Base-by-base conservation (phyloP, 169 alveolate genomes). In the Sarcocystis neurona region DNA sequence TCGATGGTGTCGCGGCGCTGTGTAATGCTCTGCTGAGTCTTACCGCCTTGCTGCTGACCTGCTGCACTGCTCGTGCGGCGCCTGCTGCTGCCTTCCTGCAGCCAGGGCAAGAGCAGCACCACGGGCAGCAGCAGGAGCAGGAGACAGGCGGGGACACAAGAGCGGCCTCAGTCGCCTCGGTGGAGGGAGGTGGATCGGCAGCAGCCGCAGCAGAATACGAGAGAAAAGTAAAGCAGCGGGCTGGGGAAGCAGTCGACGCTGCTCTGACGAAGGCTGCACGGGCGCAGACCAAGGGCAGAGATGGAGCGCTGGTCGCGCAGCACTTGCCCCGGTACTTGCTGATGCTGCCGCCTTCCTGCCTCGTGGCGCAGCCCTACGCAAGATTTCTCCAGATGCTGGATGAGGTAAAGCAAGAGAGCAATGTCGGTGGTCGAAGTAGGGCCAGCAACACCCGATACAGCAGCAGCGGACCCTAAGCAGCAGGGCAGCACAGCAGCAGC, bases 51-150 rank as follows among this genome's bases (percentile, higher is more conserved):
- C 56, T 72, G 6, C 46, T 72, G 30, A 72, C 82, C 18, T 32
- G 34, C 30, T 72, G 34, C 32, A 30, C 47, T 15, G 82, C 82
- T 1, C 56, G 82, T 32, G 82, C 82, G 34, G 82, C 53, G 23
- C 56, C 82, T 6, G 34, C 82, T 32, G 34, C 41, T 32, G 1
- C 82, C 12, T 72, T 72, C 41, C 82, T 72, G 18, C 82, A 39
- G 56, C 4, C 39, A 2, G 75, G n/a, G n/a, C n/a, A n/a, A n/a
- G 6, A 37, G 75, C 44, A 20, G 6, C 8, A 1, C 75, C 6
- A 4, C 6, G 37, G 75, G 30, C 34, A 6, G 72, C 72, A 34
- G 39, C 72, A 2, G n/a, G n/a, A n/a, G n/a, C n/a, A n/a, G n/a
- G n/a, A n/a, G n/a, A n/a, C n/a, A n/a, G 5, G 32, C 27, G 32